Base-by-base conservation (phyloP, 2,329 filamentous ascomycete genomes). In the Drechslera avenae region DNA sequence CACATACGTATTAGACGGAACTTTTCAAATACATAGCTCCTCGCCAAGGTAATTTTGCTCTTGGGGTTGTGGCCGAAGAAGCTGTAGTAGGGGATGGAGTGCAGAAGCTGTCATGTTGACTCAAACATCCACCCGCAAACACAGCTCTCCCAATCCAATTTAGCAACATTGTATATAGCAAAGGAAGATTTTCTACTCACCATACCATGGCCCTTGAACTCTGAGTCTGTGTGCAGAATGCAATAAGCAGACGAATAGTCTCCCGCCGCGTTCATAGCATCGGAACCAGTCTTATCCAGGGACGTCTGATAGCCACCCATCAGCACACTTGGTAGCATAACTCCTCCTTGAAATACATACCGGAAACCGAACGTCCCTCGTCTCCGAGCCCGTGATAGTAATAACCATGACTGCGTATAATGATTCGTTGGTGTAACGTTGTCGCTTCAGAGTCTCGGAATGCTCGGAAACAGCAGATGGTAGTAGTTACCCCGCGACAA, bases 171-270 rank as follows among this genome's bases (percentile, higher is more conserved):
- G 3, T 13, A 39, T 16, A 10, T 19, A n/a, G n/a, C n/a, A n/a
- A 40, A 39, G n/a, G 21, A 23, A 31, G 55, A 46, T 32, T 69
- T 87, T 14, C 6, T 88, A 66, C 65, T 54, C 71, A 89, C 86
- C 89, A 93, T 93, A 67, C 90, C 89, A 69, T 94, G 89, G 12
- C 90, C 90, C 1, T 81, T 81, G 67, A 82, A 82, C 9, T 81
- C 70, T 0, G 88, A 87, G 71, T 95, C 88, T 0, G 91, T 96
- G 69, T 90, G 79, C 40, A 97, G 79, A 66, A 96, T 93, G 74
- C 91, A 96, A 80, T 96, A 97, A n/a, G 92, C 91, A 10, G 91
- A 83, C 1, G 91, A 96, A 77, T 96, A 96, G 76, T 96, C 91
- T 55, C 91, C 89, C 2, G 91, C 91, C 3, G 90, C 89, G 71